These are phyloP conservation scores for Coniella vitis DNA, from an alignment of 2,329 filamentous ascomycete species.

Conservation along the genomic window DNA sequence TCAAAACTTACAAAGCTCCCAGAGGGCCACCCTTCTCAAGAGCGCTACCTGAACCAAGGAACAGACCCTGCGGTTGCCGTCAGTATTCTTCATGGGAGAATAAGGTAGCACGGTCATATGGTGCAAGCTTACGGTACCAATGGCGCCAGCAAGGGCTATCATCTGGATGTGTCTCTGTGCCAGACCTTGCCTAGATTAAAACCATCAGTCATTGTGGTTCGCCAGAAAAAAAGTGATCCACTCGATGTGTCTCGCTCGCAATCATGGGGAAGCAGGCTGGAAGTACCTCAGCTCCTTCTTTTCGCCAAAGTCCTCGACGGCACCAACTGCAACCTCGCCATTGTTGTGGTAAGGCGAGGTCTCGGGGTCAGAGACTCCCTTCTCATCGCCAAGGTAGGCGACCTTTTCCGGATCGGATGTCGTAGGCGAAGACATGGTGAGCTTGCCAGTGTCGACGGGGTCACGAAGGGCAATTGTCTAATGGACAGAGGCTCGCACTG, in stretches of 20 bases:
- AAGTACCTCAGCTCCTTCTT: conserved; percentile 3
- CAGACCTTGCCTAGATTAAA: not conserved
- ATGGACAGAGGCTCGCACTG: too few relatives aligned
- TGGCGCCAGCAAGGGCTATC: conserved; percentile 13
- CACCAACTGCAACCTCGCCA: conserved; percentile 2
- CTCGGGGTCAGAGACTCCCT: not conserved
- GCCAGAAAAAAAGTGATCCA: not conserved
- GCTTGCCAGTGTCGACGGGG: not conserved
- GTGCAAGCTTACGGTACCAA: not conserved
- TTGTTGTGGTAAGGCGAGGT: not conserved
- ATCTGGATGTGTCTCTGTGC: conserved; percentile 9
- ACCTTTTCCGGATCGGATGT: not conserved
- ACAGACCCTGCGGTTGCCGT: not conserved
- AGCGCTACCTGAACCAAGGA: conserved; percentile 5
- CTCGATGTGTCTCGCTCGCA: too few relatives aligned
- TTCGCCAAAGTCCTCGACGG: not conserved
- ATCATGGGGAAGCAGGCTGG: too few relatives aligned
- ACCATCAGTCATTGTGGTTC: too few relatives aligned
- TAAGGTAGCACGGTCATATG: too few relatives aligned
- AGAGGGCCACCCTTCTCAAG: conserved; percentile 2
- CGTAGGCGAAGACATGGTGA: conserved; percentile 1
- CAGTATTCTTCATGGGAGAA: not conserved
- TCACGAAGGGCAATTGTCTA: too few relatives aligned
- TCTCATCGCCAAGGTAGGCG: conserved; percentile 1
- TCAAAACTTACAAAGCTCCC: conserved; percentile 6